Evolutionary conservation across 2,329 filamentous ascomycete genomes (phyloP), one percentile per base, ranked within the genome.

Genomic region (Scytalidium lignicola): DNA sequence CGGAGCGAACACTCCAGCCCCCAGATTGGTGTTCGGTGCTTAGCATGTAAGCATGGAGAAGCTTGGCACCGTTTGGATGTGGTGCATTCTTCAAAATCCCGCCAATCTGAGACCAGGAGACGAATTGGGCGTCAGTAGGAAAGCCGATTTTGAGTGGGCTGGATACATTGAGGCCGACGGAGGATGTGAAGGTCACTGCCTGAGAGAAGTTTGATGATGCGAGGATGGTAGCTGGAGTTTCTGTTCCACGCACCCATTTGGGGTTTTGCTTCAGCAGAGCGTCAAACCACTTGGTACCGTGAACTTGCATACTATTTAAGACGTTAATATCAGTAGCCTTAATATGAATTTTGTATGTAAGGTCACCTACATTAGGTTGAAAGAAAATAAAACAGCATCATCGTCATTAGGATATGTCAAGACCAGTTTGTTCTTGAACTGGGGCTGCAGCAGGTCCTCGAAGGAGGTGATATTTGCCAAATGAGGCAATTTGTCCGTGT

Each of bases 391-490:
- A 2, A 80, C 71, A 0, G 78, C 77, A 47, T 81, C 78, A 40
- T 81, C 78, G 39, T 80, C 78, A 51, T 80, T 78, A 9, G 78
- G 78, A 49, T 80, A 80, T 0, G 76, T 79, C 10, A 80, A 58
- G 2, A 73, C 72, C 3, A 80, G 63, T 59, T 75, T 79, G 51
- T 74, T 63, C 62, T 80, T 80, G 62, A 71, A 76, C 49, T 74
- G 70, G 0, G 76, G 75, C 7, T 69, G 65, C 2, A 75, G 59
- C 47, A 68, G 72, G 51, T 77, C 73, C 1, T 63, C 54, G 46
- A 67, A 80, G 10, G 70, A 66, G 23, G 23, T 26, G 23, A 26
- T 26, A 3, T 60, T 64, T 0, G 69, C 68, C 1, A 71, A 59
- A 52, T 65, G 68, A 39, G 67, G 64, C 10, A 43, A 19, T 9